These are phyloP conservation scores for Colletotrichum sp. DNA, from an alignment of 2,329 filamentous ascomycete species.

Conservation along the genomic window DNA sequence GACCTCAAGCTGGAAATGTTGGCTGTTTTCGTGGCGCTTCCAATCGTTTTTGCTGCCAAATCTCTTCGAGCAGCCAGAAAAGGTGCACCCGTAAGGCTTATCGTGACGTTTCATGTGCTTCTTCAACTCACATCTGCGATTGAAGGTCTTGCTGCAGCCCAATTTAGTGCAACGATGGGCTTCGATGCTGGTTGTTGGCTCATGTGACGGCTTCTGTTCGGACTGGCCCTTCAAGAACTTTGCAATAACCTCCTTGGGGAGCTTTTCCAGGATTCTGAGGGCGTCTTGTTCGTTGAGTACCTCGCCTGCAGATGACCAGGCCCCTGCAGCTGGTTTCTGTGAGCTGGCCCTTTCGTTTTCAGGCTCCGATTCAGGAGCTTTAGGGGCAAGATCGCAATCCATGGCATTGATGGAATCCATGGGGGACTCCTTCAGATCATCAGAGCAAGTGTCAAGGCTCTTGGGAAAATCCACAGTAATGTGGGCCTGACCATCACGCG, in stretches of 20 bases:
- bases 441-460: neutral
- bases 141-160: conserved; percentile 52
- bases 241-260: conserved; percentile 26
- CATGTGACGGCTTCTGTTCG: conserved; percentile 13
- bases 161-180: conserved; percentile 1
- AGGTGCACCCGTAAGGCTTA: conserved; percentile 84
- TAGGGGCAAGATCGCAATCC: neutral
- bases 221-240: conserved; percentile 34
- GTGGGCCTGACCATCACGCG: neutral
- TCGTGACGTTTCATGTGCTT: conserved; percentile 87
- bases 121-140: conserved; percentile 60
- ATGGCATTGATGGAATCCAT: neutral
- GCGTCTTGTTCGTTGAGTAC: neutral
- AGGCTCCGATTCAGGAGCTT: neutral
- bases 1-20: conserved; percentile 74
- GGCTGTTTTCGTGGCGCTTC: conserved; percentile 87
- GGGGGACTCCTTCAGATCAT: neutral
- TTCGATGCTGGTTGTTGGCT: neutral
- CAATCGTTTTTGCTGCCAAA: conserved; percentile 96
- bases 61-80: conserved; percentile 67
- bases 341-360: neutral
- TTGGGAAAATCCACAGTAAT: neutral
- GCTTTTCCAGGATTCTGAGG: conserved; percentile 25
- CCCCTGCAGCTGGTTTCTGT: neutral
- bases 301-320: neutral